Conservation (phyloP, 345 rosid genomes). For the Salix arbutifolia region DNA sequence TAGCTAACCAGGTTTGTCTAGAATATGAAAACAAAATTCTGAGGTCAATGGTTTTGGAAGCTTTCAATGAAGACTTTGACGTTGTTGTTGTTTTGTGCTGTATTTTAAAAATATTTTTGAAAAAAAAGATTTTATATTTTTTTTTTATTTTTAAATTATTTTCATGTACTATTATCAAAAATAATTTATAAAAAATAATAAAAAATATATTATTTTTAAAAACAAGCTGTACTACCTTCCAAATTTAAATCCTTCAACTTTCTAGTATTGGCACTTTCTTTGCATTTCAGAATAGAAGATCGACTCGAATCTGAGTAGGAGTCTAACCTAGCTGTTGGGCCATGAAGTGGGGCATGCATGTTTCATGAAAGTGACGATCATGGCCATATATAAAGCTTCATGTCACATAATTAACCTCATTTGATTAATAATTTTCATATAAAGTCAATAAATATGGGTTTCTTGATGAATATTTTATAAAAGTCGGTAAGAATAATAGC, state of each 20-base stretch:
- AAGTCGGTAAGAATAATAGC: constrained; percentile 35
- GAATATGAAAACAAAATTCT: not conserved
- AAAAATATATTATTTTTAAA: too few species aligned
- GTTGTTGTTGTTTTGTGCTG: too few species aligned
- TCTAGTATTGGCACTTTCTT: not conserved
- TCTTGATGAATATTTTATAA: constrained; percentile 2
- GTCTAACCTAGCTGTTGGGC: not conserved
- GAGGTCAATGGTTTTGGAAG: not conserved
- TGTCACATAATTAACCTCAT: not conserved
- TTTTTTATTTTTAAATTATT: too few species aligned
- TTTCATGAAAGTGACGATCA: not conserved
- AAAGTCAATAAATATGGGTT: constrained; percentile 11
- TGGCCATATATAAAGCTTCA: not conserved
- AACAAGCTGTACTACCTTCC: too few species aligned
- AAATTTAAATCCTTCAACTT: not conserved
- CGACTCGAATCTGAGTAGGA: not conserved
- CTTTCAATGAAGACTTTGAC: not conserved
- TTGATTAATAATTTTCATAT: not conserved
- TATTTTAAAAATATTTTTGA: too few species aligned
- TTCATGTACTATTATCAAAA: too few species aligned
- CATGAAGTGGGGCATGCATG: not conserved
- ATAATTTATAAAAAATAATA: too few species aligned
- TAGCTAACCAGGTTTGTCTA: not conserved
- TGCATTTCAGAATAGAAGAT: not conserved
- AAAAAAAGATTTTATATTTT: too few species aligned